Conservation (phyloP, 441 rosid genomes). For the Monsonia emarginata region DNA sequence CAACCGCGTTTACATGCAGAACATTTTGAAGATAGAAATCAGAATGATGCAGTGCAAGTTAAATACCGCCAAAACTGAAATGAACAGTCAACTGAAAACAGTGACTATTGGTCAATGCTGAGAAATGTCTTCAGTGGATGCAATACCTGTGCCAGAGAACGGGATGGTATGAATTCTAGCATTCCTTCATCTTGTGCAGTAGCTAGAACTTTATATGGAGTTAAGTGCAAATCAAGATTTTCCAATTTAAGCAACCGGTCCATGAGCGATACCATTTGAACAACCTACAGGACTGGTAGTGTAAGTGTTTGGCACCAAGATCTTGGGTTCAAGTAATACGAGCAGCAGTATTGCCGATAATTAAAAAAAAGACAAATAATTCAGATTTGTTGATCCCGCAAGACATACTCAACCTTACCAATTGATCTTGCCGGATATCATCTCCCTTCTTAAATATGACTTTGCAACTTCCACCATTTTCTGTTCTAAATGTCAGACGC, state of each 20-base stretch:
- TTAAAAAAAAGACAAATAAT: too few species aligned
- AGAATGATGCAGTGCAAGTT: constrained; percentile 3
- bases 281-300: constrained; percentile 66
- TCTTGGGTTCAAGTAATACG: too few species aligned
- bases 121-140: constrained; percentile 10
- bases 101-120: not conserved
- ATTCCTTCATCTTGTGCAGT: constrained; percentile 98
- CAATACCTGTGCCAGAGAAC: constrained; percentile 78
- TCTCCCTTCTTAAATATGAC: constrained; percentile 95
- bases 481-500: constrained; percentile 76
- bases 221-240: constrained; percentile 81
- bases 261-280: constrained; percentile 98
- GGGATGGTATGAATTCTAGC: constrained; percentile 94
- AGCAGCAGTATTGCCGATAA: too few species aligned
- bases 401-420: constrained; percentile 38
- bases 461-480: constrained; percentile 67
- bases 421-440: constrained; percentile 93
- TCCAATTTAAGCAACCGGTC: constrained; percentile 92
- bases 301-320: too few species aligned
- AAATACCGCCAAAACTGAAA: not conserved
- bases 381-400: constrained; percentile 15
- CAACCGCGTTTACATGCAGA: not conserved
- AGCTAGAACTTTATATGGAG: constrained; percentile 93
- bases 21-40: not conserved
- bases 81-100: not conserved